Evolutionary conservation across 176 grass and related monocot species (phyloP).

Genomic region (Triticum turgidum): DNA sequence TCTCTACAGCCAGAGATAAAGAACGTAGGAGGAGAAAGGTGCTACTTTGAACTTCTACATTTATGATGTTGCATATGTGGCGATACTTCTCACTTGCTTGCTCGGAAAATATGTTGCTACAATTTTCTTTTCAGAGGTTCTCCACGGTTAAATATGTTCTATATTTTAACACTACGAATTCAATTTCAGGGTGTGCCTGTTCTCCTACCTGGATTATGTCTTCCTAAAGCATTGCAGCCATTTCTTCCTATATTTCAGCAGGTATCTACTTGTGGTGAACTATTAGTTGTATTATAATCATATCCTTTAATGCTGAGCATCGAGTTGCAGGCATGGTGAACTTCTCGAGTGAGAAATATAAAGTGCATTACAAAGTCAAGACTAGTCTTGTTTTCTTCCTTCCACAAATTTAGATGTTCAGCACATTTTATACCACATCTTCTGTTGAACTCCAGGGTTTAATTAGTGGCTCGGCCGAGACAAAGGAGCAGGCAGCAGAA

Average conservation of each 20-base stretch:
- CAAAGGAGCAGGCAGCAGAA: constrained; percentile 87
- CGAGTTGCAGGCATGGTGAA: not conserved
- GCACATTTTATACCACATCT: constrained; percentile 16
- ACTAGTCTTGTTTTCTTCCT: not conserved
- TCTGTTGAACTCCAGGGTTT: constrained; percentile 69
- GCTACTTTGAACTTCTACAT: constrained; percentile 16
- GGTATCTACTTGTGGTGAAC: constrained; percentile 44
- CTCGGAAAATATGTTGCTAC: not conserved
- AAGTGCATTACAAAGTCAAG: constrained; percentile 15
- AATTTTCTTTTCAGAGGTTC: constrained; percentile 1
- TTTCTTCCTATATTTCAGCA: constrained; percentile 94
- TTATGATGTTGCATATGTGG: constrained; percentile 17
- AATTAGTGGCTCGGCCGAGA: constrained; percentile 91
- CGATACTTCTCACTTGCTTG: not conserved
- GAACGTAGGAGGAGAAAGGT: constrained; percentile 94
- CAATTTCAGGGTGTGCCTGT: constrained; percentile 78
- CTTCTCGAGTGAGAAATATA: not conserved
- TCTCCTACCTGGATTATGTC: constrained; percentile 90
- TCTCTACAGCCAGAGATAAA: constrained; percentile 97
- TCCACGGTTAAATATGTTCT: not conserved
- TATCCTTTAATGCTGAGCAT: not conserved
- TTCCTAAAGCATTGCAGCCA: constrained; percentile 88
- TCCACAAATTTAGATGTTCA: not conserved
- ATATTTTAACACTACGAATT: constrained; percentile 34
- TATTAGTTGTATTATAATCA: constrained; percentile 27